phyloP scores from a whole-genome alignment of 768 basidiomycete species.

The Clitopilus hobsonii region DNA sequence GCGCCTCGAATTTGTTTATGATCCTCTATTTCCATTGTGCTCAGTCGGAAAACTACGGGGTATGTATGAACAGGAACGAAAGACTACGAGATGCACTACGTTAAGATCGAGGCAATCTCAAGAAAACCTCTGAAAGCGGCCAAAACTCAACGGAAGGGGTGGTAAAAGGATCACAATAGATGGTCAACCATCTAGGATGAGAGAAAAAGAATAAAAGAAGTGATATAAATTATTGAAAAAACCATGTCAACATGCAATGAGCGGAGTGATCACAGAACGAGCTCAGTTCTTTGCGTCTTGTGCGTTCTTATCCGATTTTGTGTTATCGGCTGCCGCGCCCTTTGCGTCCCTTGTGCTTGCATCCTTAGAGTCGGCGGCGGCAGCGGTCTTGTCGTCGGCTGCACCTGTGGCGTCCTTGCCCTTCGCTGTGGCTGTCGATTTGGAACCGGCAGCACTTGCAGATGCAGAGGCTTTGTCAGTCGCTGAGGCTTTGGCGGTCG shows the following conservation, averaged over 20 bases:
- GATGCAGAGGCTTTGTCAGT: background rate
- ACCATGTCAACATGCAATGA: background rate
- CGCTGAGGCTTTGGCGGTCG: conserved; percentile 9
- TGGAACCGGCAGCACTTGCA: conserved; percentile 3
- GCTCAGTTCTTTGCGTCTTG: background rate
- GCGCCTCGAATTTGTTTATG: background rate
- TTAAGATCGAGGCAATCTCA: background rate
- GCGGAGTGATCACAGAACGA: background rate
- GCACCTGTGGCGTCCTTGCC: conserved; percentile 6
- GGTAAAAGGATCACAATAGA: background rate
- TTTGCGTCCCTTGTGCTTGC: background rate
- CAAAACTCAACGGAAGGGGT: background rate
- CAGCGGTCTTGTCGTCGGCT: background rate
- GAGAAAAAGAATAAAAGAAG: background rate
- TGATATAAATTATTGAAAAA: background rate
- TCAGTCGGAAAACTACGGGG: background rate
- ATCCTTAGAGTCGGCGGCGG: conserved; percentile 1
- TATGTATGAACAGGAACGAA: background rate
- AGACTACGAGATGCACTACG: background rate
- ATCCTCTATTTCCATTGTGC: conserved; percentile 1
- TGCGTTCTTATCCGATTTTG: background rate
- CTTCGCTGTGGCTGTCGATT: conserved; percentile 6
- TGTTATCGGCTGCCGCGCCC: background rate
- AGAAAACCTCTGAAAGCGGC: background rate
- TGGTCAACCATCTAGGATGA: background rate